A percentile compares a stretch with the other conserved stretches of the same genome.
phyloP scores from a whole-genome alignment of 768 basidiomycete species.

The Hericium coralloides region DNA sequence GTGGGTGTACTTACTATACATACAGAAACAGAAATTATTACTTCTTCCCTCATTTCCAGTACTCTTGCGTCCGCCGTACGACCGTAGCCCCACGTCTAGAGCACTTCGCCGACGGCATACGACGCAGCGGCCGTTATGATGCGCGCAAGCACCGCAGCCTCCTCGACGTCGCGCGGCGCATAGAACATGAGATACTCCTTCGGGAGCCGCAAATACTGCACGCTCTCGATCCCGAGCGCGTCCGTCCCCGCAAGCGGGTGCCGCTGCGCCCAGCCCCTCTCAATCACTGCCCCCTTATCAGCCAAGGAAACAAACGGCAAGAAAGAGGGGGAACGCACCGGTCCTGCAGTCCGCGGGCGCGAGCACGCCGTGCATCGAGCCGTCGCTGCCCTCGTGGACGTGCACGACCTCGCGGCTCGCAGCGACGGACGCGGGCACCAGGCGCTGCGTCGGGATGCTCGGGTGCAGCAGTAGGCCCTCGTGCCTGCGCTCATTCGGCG shows the following conservation, averaged over 20 bases:
- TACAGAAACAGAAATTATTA: too few relatives aligned
- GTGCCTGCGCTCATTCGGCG: not conserved
- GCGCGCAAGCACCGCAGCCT: slow-evolving; percentile 15
- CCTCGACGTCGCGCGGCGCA: slow-evolving; percentile 20
- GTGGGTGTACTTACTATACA: too few relatives aligned
- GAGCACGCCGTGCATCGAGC: not conserved
- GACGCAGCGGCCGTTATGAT: not conserved
- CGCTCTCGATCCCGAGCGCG: not conserved
- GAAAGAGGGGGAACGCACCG: not conserved
- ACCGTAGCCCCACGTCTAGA: not conserved
- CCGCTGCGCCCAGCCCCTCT: slow-evolving; percentile 21
- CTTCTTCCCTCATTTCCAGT: too few relatives aligned
- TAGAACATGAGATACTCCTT: slow-evolving; percentile 20
- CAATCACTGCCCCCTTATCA: slow-evolving; percentile 18
- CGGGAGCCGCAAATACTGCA: slow-evolving; percentile 14
- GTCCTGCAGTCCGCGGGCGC: not conserved
- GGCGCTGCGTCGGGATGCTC: not conserved
- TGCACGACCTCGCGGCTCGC: not conserved
- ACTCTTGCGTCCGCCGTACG: too few relatives aligned
- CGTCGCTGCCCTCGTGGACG: not conserved
- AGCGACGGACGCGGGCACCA: not conserved
- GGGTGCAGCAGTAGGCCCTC: not conserved
- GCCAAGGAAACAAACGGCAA: not conserved
- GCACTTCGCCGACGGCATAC: not conserved
- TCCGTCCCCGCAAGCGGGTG: slow-evolving; percentile 16